A percentile compares a stretch with the other conserved stretches of the same genome.
These are phyloP conservation scores for Erythrophleum fordii DNA, from an alignment of 306 rosid genomes.

Conservation along the genomic window DNA sequence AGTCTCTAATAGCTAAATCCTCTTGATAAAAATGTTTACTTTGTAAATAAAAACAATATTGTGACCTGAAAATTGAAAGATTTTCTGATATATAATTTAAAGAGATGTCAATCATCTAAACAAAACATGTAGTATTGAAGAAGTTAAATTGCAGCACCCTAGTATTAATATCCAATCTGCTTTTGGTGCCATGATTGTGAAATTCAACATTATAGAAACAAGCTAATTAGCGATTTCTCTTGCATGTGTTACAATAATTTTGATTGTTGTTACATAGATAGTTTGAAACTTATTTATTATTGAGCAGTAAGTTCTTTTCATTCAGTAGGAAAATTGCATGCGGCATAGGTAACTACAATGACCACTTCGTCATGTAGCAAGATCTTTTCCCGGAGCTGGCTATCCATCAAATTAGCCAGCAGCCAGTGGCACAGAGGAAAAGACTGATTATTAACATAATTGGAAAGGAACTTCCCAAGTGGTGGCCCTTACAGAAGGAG, in stretches of 20 bases:
- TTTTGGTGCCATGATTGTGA: background rate
- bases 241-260: too few relatives aligned
- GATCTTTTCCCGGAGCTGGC: slow-evolving; percentile 75
- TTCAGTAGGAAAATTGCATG: slow-evolving; percentile 48
- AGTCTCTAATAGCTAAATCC: background rate
- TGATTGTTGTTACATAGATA: background rate
- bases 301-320: slow-evolving; percentile 39
- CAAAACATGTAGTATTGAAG: too few relatives aligned
- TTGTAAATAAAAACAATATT: too few relatives aligned
- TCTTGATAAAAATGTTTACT: too few relatives aligned
- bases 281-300: background rate
- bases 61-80: background rate
- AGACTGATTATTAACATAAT: slow-evolving; percentile 52
- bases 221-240: background rate
- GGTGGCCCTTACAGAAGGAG: slow-evolving; percentile 57
- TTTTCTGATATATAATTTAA: background rate
- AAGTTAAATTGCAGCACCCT: background rate
- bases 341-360: slow-evolving; percentile 43
- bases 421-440: slow-evolving; percentile 42
- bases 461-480: slow-evolving; percentile 54
- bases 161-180: background rate
- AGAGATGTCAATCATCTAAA: background rate
- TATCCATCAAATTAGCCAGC: slow-evolving; percentile 42
- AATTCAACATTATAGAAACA: background rate
- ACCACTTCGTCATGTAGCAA: slow-evolving; percentile 55